Percentiles rank a stretch among this genome's conserved stretches.
Evolutionary conservation across 139 green algal genomes (phyloP).

Genomic region (Pseudopediastrum boryanum): DNA sequence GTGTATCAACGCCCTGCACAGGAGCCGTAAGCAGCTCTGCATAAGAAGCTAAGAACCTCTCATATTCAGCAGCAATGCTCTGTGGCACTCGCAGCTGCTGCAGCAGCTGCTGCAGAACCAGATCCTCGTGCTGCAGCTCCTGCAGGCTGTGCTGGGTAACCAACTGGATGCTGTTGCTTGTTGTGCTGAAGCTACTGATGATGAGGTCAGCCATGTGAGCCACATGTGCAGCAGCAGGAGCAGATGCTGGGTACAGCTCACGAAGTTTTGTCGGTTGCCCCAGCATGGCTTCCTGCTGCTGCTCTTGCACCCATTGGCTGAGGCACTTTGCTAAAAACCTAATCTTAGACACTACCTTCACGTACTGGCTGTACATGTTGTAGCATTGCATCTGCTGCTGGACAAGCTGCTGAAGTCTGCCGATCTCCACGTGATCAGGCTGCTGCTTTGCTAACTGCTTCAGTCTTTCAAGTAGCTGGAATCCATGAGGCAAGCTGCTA

Average conservation of each 20-base stretch:
- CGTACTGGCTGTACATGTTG: slow-evolving; percentile 19
- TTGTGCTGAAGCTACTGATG: neutral
- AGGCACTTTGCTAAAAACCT: neutral
- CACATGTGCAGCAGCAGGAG: neutral
- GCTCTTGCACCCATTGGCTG: neutral
- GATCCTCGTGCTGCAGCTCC: neutral
- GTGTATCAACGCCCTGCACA: neutral
- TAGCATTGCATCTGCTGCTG: slow-evolving; percentile 5
- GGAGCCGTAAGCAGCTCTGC: neutral
- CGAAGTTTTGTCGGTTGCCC: neutral
- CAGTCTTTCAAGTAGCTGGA: neutral
- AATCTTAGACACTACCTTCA: neutral
- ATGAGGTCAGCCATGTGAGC: neutral
- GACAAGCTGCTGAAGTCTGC: neutral
- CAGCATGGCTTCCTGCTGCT: neutral
- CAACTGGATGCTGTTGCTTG: neutral
- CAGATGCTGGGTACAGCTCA: neutral
- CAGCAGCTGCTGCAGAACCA: neutral
- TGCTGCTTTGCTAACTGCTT: neutral
- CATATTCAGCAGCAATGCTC: neutral
- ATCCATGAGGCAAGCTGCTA: slow-evolving; percentile 1
- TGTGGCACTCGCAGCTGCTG: neutral
- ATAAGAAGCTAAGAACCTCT: neutral
- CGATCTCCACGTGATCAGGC: neutral
- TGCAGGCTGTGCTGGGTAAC: neutral